Evolutionary conservation across 495 filamentous ascomycete species (phyloP).

Genomic region (Penicillium atrosanguineum): DNA sequence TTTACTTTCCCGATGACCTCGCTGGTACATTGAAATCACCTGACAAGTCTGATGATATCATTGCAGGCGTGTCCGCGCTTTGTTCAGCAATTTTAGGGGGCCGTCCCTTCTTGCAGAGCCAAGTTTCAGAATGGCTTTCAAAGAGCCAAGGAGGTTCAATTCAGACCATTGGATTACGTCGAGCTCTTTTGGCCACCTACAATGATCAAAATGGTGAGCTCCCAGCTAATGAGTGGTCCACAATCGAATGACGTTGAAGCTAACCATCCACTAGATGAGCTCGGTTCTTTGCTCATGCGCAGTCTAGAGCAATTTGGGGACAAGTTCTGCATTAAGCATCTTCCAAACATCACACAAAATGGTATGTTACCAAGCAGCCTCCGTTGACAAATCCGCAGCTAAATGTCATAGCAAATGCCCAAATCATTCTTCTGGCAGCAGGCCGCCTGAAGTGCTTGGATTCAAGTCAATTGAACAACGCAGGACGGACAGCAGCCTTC

Average conservation of each 20-base stretch:
- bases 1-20: slow-evolving; percentile 38
- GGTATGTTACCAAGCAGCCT: slow-evolving; percentile 44
- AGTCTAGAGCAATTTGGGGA: slow-evolving; percentile 75
- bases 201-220: slow-evolving; percentile 50
- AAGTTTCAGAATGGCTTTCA: slow-evolving; percentile 67
- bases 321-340: slow-evolving; percentile 80
- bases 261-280: slow-evolving; percentile 34
- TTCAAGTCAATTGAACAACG: slow-evolving; percentile 56
- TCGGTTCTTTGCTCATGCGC: slow-evolving; percentile 55
- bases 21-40: slow-evolving; percentile 5
- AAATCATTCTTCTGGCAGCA: slow-evolving; percentile 73
- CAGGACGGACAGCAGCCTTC: slow-evolving; percentile 69
- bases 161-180: slow-evolving; percentile 61
- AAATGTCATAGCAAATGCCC: slow-evolving; percentile 62
- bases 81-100: slow-evolving; percentile 35
- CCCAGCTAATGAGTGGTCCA: not conserved
- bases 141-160: slow-evolving; percentile 54
- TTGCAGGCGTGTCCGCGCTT: slow-evolving; percentile 43
- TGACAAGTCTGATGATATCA: slow-evolving; percentile 6
- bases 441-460: slow-evolving; percentile 68
- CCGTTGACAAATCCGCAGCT: slow-evolving; percentile 11
- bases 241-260: not conserved
- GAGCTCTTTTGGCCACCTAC: slow-evolving; percentile 63
- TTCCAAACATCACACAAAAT: slow-evolving; percentile 81
- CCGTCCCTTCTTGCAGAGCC: slow-evolving; percentile 36